phyloP scores from a whole-genome alignment of 2,329 filamentous ascomycete species.

The Teratosphaeria nubilosa region DNA sequence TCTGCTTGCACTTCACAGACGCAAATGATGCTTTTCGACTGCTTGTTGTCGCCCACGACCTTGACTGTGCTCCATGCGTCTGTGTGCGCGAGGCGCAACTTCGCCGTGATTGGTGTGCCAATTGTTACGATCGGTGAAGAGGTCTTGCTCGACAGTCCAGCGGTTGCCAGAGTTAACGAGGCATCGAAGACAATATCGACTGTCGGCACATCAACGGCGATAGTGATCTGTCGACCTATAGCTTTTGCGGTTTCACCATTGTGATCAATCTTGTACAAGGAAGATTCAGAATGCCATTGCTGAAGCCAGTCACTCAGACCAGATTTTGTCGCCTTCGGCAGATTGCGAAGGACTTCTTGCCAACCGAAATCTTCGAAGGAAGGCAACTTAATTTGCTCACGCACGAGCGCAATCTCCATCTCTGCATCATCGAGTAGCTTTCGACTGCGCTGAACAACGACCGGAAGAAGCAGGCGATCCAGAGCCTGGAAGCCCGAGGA shows the following conservation, averaged over 20 bases:
- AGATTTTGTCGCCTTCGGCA: constrained; percentile 35
- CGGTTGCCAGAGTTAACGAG: constrained; percentile 12
- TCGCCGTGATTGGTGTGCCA: constrained; percentile 56
- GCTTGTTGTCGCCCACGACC: constrained; percentile 29
- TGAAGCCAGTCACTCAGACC: constrained; percentile 43
- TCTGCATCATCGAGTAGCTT: constrained; percentile 38
- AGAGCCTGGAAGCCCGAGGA: constrained; percentile 38
- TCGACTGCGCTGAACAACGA: constrained; percentile 39
- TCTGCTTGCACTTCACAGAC: constrained; percentile 71
- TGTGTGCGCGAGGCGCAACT: constrained; percentile 48
- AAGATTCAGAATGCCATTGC: constrained; percentile 43
- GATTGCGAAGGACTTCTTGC: constrained; percentile 40
- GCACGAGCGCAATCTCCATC: constrained; percentile 45
- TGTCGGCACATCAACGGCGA: constrained; percentile 81
- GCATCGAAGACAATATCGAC: constrained; percentile 75
- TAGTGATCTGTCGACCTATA: constrained; percentile 49
- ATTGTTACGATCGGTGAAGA: constrained; percentile 40
- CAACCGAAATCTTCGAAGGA: constrained; percentile 45
- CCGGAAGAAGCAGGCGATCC: constrained; percentile 41
- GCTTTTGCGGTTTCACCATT: not conserved
- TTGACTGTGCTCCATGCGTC: constrained; percentile 44
- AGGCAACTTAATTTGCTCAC: constrained; percentile 43
- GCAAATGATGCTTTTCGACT: constrained; percentile 7
- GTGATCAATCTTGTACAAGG: not conserved
- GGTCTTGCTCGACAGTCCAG: constrained; percentile 9